A percentile compares a stretch with the other conserved stretches of the same genome.
Evolutionary conservation across 192 early-diverging fungal species (phyloP).

Genomic region (Coemansia umbellata): DNA sequence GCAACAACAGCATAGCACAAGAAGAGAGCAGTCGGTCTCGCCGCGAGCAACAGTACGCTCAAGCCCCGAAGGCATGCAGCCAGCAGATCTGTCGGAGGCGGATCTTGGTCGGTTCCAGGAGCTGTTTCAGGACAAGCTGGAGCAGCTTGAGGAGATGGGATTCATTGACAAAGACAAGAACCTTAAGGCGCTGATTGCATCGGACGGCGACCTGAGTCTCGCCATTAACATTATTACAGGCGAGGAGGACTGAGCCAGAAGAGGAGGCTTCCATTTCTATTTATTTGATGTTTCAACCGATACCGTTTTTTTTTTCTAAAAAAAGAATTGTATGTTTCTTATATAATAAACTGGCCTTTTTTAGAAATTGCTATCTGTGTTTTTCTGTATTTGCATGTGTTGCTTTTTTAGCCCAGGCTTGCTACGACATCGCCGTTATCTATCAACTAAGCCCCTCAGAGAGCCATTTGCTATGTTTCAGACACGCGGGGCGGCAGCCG

Average conservation of each 20-base stretch:
- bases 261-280: too few species aligned
- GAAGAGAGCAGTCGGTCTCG: not conserved
- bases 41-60: not conserved
- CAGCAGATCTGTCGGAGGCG: not conserved
- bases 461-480: too few species aligned
- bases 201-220: slow-evolving; percentile 80
- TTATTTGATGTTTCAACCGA: too few species aligned
- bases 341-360: too few species aligned
- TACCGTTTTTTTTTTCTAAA: too few species aligned
- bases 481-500: slow-evolving; percentile 14
- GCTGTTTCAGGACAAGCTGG: slow-evolving; percentile 64
- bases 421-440: too few species aligned
- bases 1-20: not conserved
- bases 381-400: too few species aligned
- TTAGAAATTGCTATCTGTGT: too few species aligned
- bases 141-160: slow-evolving; percentile 90
- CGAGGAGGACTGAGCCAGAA: slow-evolving; percentile 14
- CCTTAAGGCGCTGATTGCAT: slow-evolving; percentile 76
- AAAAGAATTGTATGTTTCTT: too few species aligned
- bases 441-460: too few species aligned
- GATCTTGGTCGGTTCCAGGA: slow-evolving; percentile 25
- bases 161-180: slow-evolving; percentile 82
- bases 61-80: too few species aligned
- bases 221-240: slow-evolving; percentile 66
- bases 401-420: too few species aligned